Base-by-base conservation (phyloP, 1,284 basidiomycete species). In the Microbotryomycetes sp. region DNA sequence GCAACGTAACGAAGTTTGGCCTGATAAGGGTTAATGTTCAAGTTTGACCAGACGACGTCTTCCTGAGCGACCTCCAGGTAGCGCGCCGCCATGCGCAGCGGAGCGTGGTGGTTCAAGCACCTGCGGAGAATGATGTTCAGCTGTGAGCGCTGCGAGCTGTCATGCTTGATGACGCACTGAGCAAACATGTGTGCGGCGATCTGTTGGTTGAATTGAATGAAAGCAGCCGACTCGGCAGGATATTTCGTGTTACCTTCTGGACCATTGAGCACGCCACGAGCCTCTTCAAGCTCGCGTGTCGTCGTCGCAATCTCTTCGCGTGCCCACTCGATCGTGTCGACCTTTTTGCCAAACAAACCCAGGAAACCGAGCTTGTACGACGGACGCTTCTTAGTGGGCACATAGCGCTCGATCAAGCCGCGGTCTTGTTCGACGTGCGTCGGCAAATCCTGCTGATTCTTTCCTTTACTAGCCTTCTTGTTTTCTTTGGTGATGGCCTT, bases 181-280 rank as follows among this genome's bases (percentile, higher is more conserved):
- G 81, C 81, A 1, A 88, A 89, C 73, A 93, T 79, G 75, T 94
- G 90, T n/a, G 90, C 90, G 1, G 89, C 89, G 67, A 96, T 88
- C 78, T 97, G 94, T 69, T 84, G 82, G 75, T 93, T 85, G 81
- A 97, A 98, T 29, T 90, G 86, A 63, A 98, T 82, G 75, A 98
- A 98, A 18, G 73, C 76, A n/a, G 73, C 73, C 64, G 72, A 73
- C 65, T 79, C 73, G 1, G 87, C 85, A 3, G 77, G 77, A 73
- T 81, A 83, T 64, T 81, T 78, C 45, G 76, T 76, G 45, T 82
- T 75, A 59, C 79, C 75, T 18, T 54, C 31, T 4, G 35, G 4
- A 45, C 78, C 73, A 23, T 78, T 75, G 55, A 91, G 84, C 71
- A 89, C 83, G 30, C 80, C 76, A 31, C 91, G 83, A 51, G 73